phyloP scores from a whole-genome alignment of 2,329 filamentous ascomycete genomes.

The Mycosphaerelloides madeirae region DNA sequence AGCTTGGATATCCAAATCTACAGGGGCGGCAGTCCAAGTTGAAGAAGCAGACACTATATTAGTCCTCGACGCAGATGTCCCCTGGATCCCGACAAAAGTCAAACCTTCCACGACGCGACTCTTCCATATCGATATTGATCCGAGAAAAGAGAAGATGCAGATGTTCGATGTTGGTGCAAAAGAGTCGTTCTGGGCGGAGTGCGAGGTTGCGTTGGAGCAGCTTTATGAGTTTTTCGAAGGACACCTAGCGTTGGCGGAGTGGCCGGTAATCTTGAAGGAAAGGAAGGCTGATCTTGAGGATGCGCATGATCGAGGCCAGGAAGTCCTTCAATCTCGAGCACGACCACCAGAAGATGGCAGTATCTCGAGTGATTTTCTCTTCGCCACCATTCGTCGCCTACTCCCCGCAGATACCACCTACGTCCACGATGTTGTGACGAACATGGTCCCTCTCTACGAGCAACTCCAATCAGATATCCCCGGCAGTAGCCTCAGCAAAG shows the following conservation, averaged over 20 bases:
- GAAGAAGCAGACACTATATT: constrained; percentile 72
- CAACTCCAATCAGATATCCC: constrained; percentile 13
- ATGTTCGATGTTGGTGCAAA: constrained; percentile 50
- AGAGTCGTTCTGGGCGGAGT: constrained; percentile 45
- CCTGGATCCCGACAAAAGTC: constrained; percentile 74
- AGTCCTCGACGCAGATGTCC: constrained; percentile 79
- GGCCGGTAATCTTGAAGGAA: too few species aligned
- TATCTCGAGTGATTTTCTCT: constrained; percentile 12
- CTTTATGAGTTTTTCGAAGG: constrained; percentile 35
- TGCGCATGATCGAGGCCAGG: background rate
- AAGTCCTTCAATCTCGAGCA: background rate
- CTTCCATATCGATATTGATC: constrained; percentile 59
- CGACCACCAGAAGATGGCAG: constrained; percentile 5
- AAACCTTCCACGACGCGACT: constrained; percentile 53
- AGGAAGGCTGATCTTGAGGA: background rate
- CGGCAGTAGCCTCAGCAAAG: constrained; percentile 15
- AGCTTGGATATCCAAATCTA: constrained; percentile 55
- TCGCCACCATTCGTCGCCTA: constrained; percentile 4
- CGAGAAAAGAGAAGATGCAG: constrained; percentile 55
- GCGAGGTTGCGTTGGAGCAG: constrained; percentile 57
- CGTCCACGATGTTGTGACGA: constrained; percentile 18
- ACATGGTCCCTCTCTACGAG: constrained; percentile 11
- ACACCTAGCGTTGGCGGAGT: background rate
- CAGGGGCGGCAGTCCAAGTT: constrained; percentile 65
- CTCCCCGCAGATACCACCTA: constrained; percentile 13